Evolutionary conservation across 164 flowering plant species (phyloP).

Genomic region (Vitis vinifera): DNA sequence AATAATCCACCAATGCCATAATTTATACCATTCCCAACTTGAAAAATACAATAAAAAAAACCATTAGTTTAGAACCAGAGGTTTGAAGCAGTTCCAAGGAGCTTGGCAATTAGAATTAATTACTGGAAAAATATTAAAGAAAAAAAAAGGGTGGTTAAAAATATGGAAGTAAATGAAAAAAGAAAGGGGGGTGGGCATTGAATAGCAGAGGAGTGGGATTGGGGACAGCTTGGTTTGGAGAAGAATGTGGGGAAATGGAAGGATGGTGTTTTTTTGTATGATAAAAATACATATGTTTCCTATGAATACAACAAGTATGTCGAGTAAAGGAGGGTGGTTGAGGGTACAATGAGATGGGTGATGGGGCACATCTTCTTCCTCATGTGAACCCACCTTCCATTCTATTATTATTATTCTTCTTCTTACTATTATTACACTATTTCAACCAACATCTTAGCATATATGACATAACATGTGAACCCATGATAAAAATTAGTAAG

Average conservation of each 20-base stretch:
- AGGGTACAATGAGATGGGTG: slow-evolving; percentile 27
- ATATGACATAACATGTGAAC: no score
- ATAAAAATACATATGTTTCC: slow-evolving; percentile 46
- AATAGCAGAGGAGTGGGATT: slow-evolving; percentile 21
- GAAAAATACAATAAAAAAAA: no score
- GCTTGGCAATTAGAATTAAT: not conserved
- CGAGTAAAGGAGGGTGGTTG: slow-evolving; percentile 26
- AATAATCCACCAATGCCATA: no score
- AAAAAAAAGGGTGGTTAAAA: not conserved
- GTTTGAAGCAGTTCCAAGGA: not conserved
- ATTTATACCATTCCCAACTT: no score
- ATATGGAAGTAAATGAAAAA: not conserved
- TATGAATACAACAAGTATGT: slow-evolving; percentile 38
- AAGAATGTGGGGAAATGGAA: slow-evolving; percentile 20
- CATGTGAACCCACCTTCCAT: slow-evolving; percentile 9
- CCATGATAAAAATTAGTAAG: no score
- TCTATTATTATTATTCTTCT: not conserved
- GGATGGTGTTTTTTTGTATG: slow-evolving; percentile 7
- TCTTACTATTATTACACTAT: no score
- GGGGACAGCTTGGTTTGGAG: slow-evolving; percentile 39
- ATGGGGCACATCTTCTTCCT: slow-evolving; percentile 1
- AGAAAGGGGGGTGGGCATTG: slow-evolving; percentile 14
- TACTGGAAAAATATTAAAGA: not conserved
- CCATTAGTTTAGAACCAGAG: no score
- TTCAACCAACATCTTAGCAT: no score